phyloP scores from a whole-genome alignment of 2,329 filamentous ascomycete species.

The Berkeleyomyces rouxiae region DNA sequence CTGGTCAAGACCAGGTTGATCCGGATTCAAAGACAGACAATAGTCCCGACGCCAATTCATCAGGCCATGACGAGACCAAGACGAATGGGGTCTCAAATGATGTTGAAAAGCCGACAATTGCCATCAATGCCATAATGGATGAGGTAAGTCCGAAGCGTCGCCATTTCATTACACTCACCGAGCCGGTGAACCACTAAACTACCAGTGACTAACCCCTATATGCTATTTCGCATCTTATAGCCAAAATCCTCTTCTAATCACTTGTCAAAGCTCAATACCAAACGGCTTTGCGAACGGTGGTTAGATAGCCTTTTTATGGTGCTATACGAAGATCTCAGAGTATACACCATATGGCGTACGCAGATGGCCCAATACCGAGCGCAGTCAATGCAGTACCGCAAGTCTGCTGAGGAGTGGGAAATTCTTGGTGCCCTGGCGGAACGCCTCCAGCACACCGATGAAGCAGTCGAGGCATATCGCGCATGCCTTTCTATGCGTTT shows the following conservation, averaged over 20 bases:
- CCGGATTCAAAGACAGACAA: background rate
- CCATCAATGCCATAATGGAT: conserved; percentile 1
- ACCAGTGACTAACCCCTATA: background rate
- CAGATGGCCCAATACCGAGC: conserved; percentile 92
- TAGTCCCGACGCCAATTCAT: background rate
- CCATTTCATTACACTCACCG: background rate
- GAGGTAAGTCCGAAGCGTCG: background rate
- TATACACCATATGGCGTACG: conserved; percentile 98
- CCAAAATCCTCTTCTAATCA: conserved; percentile 48
- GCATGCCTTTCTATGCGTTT: conserved; percentile 77
- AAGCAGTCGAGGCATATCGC: conserved; percentile 85
- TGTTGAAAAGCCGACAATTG: conserved; percentile 9
- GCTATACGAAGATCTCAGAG: conserved; percentile 88
- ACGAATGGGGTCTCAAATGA: background rate
- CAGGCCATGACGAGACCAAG: background rate
- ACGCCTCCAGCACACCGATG: conserved; percentile 77
- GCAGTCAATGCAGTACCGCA: conserved; percentile 89
- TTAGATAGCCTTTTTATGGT: conserved; percentile 99
- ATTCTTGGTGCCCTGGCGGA: conserved; percentile 87
- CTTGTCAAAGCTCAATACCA: conserved; percentile 88
- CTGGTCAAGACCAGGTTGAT: background rate
- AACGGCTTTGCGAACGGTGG: conserved; percentile 93
- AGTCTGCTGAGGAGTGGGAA: conserved; percentile 95
- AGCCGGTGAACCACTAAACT: background rate
- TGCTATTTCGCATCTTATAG: conserved; percentile 24